A percentile compares a stretch with the other conserved stretches of the same genome.
phyloP scores from a whole-genome alignment of 495 filamentous ascomycete species.

The Penicillium paxilli region DNA sequence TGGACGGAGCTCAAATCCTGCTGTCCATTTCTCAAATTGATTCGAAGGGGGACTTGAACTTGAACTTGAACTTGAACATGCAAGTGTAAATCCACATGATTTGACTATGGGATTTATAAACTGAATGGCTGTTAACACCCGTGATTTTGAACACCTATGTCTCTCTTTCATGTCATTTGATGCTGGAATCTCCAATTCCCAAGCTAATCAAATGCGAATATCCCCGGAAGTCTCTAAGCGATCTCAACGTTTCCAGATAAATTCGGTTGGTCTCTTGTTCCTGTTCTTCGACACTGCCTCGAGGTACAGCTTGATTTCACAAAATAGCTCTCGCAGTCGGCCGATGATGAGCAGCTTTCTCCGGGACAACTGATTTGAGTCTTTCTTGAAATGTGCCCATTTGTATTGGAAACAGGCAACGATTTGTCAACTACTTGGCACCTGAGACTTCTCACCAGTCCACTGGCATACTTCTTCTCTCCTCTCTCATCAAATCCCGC shows the following conservation, averaged over 20 bases:
- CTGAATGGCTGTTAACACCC: too few relatives aligned
- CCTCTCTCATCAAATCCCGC: conserved; percentile 1
- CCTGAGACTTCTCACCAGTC: conserved; percentile 1
- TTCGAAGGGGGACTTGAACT: too few relatives aligned
- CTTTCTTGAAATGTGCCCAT: background rate
- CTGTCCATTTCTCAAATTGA: too few relatives aligned
- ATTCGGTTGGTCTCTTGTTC: conserved; percentile 1
- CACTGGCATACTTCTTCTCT: conserved; percentile 2
- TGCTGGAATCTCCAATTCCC: too few relatives aligned
- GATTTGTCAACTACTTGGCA: background rate
- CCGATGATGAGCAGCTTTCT: background rate
- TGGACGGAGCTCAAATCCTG: too few relatives aligned
- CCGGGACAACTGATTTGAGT: background rate
- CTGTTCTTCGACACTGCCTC: background rate
- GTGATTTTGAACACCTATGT: too few relatives aligned
- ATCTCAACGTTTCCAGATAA: conserved; percentile 1
- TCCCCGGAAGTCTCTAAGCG: too few relatives aligned
- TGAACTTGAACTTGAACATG: too few relatives aligned
- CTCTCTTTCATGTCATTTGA: too few relatives aligned
- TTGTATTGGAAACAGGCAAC: background rate
- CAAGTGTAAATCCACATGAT: too few relatives aligned
- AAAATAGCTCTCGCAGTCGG: background rate
- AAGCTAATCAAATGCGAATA: too few relatives aligned
- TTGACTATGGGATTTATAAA: too few relatives aligned
- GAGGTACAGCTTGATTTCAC: background rate